A percentile compares a stretch with the other conserved stretches of the same genome.
Conservation (phyloP, 2,329 filamentous ascomycete genomes). For the Penicillium brasilianum region DNA sequence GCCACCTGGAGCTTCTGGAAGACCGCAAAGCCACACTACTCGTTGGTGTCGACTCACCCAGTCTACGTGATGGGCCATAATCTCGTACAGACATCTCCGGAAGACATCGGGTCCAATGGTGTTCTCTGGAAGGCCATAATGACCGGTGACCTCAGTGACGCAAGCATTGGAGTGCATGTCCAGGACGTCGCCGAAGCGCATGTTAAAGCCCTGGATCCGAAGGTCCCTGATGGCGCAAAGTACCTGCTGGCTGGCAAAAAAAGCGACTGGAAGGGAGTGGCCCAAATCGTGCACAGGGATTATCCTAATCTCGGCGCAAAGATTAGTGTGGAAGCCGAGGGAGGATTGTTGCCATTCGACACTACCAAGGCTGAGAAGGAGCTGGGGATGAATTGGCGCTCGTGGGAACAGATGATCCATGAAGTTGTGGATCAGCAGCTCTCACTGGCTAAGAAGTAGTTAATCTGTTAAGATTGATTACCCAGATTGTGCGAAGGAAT, state of each 20-base stretch:
- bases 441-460: constrained; percentile 1
- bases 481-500: neutral
- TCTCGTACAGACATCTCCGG: constrained; percentile 25
- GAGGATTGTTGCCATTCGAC: constrained; percentile 14
- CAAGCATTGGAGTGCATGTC: constrained; percentile 28
- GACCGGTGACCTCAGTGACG: constrained; percentile 9
- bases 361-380: constrained; percentile 28
- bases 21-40: constrained; percentile 24
- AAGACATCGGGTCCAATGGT: constrained; percentile 21
- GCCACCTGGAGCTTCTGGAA: constrained; percentile 29
- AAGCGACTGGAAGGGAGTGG: constrained; percentile 24
- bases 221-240: constrained; percentile 26
- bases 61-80: constrained; percentile 31
- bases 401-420: constrained; percentile 26
- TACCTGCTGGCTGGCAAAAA: constrained; percentile 24
- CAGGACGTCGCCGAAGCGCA: constrained; percentile 36
- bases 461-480: no score
- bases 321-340: constrained; percentile 13
- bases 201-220: constrained; percentile 27
- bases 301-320: constrained; percentile 24
- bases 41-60: constrained; percentile 32
- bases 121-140: constrained; percentile 25
- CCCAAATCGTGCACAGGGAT: constrained; percentile 15
- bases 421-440: constrained; percentile 33
- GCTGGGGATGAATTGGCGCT: constrained; percentile 31